phyloP scores from a whole-genome alignment of 2,329 filamentous ascomycete genomes.

The Pezizomycotina sp. region DNA sequence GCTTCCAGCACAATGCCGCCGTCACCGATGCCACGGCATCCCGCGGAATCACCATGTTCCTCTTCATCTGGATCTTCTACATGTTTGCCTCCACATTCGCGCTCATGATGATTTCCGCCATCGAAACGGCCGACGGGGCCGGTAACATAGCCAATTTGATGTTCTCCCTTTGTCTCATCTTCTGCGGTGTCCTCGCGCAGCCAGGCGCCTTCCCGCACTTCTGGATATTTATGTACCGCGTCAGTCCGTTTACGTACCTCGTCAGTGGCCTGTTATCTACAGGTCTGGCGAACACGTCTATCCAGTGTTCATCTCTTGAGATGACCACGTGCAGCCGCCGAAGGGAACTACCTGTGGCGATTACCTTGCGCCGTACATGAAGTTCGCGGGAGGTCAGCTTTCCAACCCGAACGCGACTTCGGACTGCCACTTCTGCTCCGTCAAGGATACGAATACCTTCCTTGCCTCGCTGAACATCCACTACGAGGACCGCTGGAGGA shows the following conservation, averaged over 20 bases:
- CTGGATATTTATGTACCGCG: slow-evolving; percentile 72
- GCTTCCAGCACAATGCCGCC: slow-evolving; percentile 53
- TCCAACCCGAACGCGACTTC: slow-evolving; percentile 34
- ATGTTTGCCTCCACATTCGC: slow-evolving; percentile 70
- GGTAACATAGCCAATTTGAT: slow-evolving; percentile 52
- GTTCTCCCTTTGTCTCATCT: slow-evolving; percentile 17
- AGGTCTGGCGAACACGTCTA: slow-evolving; percentile 48
- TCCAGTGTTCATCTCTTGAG: slow-evolving; percentile 54
- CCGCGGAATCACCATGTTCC: slow-evolving; percentile 62
- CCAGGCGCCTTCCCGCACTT: slow-evolving; percentile 50
- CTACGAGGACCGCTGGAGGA: slow-evolving; percentile 49
- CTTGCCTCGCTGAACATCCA: slow-evolving; percentile 35
- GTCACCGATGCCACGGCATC: slow-evolving; percentile 44
- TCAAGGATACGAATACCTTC: slow-evolving; percentile 38
- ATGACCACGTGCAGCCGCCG: slow-evolving; percentile 46
- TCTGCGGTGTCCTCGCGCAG: slow-evolving; percentile 45
- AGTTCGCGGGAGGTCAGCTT: slow-evolving; percentile 38
- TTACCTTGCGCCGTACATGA: slow-evolving; percentile 37
- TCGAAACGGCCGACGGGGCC: slow-evolving; percentile 57
- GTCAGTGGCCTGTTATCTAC: slow-evolving; percentile 54
- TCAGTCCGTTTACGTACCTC: slow-evolving; percentile 73
- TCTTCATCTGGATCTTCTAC: slow-evolving; percentile 58
- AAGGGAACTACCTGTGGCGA: slow-evolving; percentile 39
- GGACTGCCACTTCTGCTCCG: slow-evolving; percentile 41
- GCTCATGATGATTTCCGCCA: slow-evolving; percentile 56